These are phyloP conservation scores for Lunularia cruciata DNA, from an alignment of 225 moss, liverwort and hornwort species.

Conservation along the genomic window DNA sequence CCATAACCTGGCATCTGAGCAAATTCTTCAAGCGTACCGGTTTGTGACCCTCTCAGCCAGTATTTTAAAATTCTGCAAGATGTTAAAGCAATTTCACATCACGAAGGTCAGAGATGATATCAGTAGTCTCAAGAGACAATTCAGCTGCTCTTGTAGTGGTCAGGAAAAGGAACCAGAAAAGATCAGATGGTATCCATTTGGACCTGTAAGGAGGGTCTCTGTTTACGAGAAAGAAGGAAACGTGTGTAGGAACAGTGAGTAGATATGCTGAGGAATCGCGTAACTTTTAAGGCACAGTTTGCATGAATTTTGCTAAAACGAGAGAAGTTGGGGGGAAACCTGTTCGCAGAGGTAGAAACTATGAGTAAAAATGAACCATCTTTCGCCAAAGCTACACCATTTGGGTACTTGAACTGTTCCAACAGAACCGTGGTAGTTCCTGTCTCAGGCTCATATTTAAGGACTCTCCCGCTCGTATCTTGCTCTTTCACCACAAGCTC, in stretches of 20 bases:
- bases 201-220: too few species aligned
- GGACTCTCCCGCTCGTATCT: conserved; percentile 62
- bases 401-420: conserved; percentile 59
- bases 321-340: conserved; percentile 33
- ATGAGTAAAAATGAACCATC: conserved; percentile 60
- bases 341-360: conserved; percentile 44
- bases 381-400: conserved; percentile 66
- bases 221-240: too few species aligned
- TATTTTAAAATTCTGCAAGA: conserved; percentile 49
- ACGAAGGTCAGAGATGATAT: neutral
- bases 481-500: conserved; percentile 46
- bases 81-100: neutral
- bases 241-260: too few species aligned
- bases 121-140: too few species aligned
- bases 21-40: conserved; percentile 53
- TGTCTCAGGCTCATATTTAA: conserved; percentile 55
- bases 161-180: too few species aligned
- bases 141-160: too few species aligned
- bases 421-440: conserved; percentile 50
- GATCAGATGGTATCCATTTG: too few species aligned
- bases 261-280: too few species aligned
- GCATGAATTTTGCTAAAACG: too few species aligned
- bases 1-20: conserved; percentile 67
- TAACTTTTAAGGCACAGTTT: too few species aligned
- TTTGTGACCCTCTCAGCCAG: conserved; percentile 58